Evolutionary conservation across 148 eudicot genomes (phyloP), one percentile per base, ranked within the genome.

Genomic region (Fagopyrum tataricum): DNA sequence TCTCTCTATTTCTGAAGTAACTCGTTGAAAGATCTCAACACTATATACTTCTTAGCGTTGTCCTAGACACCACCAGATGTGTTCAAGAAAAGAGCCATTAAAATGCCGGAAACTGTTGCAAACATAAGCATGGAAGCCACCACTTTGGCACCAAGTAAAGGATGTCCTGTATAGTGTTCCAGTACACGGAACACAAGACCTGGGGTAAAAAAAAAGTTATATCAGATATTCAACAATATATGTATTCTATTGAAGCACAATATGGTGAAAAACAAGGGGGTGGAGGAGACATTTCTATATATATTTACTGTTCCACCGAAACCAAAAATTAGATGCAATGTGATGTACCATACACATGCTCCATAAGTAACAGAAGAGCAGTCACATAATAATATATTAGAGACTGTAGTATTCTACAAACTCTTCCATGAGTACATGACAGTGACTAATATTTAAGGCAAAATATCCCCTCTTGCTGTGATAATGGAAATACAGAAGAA

Each of bases 51-150:
- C 89, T 95, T 95, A 39, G 99, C 99, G 75, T 95, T 95, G 79
- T 95, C 99, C 99, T 97, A 95, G 48, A 97, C 99, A 80, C 99
- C 99, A 73, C 99, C 99, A 61, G 99, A 86, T n/a, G 99, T 95
- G 77, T 95, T 95, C 66, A 95, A 84, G 90, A 95, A 95, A 79
- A 95, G 99, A 62, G 99, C 99, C 99, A 95, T 95, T 12, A 95
- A 89, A 75, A 95, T 95, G 42, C 99, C 99, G 56, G 99, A 83
- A 78, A 95, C 99, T 20, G 99, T 95, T 69, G 97, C 97, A 83
- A 95, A 95, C 99, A 91, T 95, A 77, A 95, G 83, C 86, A 95
- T 74, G 21, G 99, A 72, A 46, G 99, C 97, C 78, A 95, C 99
- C 72, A 95, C 99, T 85, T 95, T 95, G 14, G 99, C 99, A 75